Conservation (phyloP, 1,284 basidiomycete genomes). For the Austropuccinia psidii region DNA sequence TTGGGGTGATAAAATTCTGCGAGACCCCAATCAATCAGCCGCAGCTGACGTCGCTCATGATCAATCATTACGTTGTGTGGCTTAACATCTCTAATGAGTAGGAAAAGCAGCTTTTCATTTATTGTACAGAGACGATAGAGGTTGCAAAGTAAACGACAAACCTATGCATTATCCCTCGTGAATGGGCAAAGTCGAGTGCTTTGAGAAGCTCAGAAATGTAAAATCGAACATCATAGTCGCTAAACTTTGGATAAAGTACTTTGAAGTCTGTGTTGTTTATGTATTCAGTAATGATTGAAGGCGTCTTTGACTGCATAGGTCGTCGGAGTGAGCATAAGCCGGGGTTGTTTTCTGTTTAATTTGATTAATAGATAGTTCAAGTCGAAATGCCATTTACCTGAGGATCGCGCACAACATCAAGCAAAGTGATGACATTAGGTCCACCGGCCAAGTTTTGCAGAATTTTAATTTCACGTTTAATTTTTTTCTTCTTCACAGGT, state of each 20-base stretch:
- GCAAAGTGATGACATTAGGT: constrained; percentile 72
- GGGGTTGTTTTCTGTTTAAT: neutral
- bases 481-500: constrained; percentile 99
- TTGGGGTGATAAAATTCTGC: constrained; percentile 98
- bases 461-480: constrained; percentile 99
- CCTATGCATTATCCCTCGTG: constrained; percentile 5
- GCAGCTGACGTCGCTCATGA: constrained; percentile 84
- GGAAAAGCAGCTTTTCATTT: too few species aligned
- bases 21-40: constrained; percentile 97
- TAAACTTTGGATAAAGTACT: constrained; percentile 87
- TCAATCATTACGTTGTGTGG: constrained; percentile 99
- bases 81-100: constrained; percentile 71
- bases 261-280: constrained; percentile 99
- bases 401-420: constrained; percentile 88
- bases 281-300: constrained; percentile 96
- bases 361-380: neutral
- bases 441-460: constrained; percentile 93
- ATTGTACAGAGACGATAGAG: neutral
- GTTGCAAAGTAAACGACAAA: neutral
- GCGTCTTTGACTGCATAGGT: constrained; percentile 71
- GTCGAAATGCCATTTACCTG: constrained; percentile 48
- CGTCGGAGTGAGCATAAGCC: too few species aligned
- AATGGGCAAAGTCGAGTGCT: constrained; percentile 50
- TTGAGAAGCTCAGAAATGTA: constrained; percentile 97
- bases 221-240: constrained; percentile 88